Conservation (phyloP, 108 stramenopile species). For the Aurantiochytrium sp. region DNA sequence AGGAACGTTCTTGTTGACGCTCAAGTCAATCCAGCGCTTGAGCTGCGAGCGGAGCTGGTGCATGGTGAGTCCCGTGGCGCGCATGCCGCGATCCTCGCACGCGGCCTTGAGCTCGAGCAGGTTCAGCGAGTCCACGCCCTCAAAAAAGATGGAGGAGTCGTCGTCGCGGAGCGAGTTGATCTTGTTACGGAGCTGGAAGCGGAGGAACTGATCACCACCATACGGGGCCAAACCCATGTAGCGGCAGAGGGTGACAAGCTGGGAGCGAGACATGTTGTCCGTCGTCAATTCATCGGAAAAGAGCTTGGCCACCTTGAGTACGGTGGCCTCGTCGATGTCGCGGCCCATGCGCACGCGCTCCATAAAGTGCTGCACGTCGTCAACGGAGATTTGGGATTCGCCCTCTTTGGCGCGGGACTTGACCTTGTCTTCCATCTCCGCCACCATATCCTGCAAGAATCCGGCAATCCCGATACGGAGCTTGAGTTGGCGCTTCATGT, state of each 20-base stretch:
- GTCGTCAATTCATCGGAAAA: slow-evolving; percentile 93
- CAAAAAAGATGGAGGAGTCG: slow-evolving; percentile 93
- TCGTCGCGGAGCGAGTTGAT: slow-evolving; percentile 78
- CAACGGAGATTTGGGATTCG: slow-evolving; percentile 43
- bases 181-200: slow-evolving; percentile 82
- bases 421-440: slow-evolving; percentile 27
- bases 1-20: slow-evolving; percentile 84
- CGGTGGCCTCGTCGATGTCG: slow-evolving; percentile 69
- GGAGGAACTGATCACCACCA: slow-evolving; percentile 79
- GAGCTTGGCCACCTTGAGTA: slow-evolving; percentile 70
- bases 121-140: slow-evolving; percentile 85
- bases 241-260: slow-evolving; percentile 85
- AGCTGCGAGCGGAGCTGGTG: slow-evolving; percentile 43
- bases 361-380: slow-evolving; percentile 73
- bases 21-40: slow-evolving; percentile 79
- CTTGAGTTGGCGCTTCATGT: slow-evolving; percentile 86
- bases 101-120: slow-evolving; percentile 94
- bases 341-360: slow-evolving; percentile 73
- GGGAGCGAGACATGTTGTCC: slow-evolving; percentile 91
- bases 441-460: slow-evolving; percentile 85
- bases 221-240: slow-evolving; percentile 93
- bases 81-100: slow-evolving; percentile 92
- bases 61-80: slow-evolving; percentile 54
- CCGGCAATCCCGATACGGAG: slow-evolving; percentile 85
- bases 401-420: slow-evolving; percentile 16